phyloP scores from a whole-genome alignment of 306 rosid species.

The Quercus glauca region DNA sequence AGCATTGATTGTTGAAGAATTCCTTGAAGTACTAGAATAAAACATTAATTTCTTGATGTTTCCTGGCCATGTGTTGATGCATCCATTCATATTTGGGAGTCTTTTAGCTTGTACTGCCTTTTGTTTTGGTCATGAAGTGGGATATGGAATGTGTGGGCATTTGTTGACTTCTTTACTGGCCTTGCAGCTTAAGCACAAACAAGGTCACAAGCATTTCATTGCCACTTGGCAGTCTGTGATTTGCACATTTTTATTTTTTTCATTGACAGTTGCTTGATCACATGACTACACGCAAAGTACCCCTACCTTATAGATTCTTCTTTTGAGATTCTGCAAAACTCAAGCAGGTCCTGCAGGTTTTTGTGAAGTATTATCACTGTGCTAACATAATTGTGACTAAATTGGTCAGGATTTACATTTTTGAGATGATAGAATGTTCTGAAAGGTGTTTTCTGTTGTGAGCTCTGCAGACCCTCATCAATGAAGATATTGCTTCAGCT shows the following conservation, averaged over 20 bases:
- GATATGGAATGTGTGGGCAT: not conserved
- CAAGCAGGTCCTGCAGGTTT: not conserved
- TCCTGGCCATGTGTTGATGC: not conserved
- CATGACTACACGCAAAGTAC: not conserved
- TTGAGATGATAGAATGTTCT: not conserved
- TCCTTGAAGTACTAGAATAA: not conserved
- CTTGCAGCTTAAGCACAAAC: too few relatives aligned
- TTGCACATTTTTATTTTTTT: not conserved
- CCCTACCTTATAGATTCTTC: not conserved
- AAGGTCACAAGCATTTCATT: not conserved
- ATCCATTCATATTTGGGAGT: not conserved
- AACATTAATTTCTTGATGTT: not conserved
- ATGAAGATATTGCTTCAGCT: conserved; percentile 1
- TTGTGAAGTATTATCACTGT: not conserved
- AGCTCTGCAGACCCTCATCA: not conserved
- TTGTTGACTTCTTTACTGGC: not conserved
- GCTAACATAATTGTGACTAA: not conserved
- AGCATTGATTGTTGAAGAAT: not conserved
- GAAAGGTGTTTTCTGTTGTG: not conserved
- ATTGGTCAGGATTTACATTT: conserved; percentile 1
- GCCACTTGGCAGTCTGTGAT: not conserved
- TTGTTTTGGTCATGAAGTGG: not conserved
- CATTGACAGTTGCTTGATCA: not conserved
- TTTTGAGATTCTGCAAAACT: not conserved
- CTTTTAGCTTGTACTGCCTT: not conserved